Evolutionary conservation across 2,329 filamentous ascomycete genomes (phyloP).

Genomic region (Fusarium siculi): DNA sequence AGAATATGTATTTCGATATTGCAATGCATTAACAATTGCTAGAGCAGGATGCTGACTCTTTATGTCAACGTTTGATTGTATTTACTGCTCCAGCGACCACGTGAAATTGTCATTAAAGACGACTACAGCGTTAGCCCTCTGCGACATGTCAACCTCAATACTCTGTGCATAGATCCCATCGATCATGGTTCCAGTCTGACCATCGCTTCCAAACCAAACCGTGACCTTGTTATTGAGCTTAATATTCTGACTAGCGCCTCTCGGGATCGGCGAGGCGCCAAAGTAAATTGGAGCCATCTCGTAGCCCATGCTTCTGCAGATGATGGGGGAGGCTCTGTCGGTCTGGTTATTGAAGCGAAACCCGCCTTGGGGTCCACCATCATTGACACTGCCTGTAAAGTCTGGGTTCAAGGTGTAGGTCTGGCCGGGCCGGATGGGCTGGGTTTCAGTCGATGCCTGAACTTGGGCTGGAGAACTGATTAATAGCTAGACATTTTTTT

Average conservation of each 20-base stretch:
- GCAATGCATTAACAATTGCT: not conserved
- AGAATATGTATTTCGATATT: accelerated
- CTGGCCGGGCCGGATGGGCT: accelerated
- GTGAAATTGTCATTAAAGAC: accelerated
- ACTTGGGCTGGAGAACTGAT: no score
- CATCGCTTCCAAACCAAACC: accelerated
- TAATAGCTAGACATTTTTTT: no score
- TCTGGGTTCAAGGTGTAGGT: not conserved
- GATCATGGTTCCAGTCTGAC: accelerated
- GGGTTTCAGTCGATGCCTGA: no score
- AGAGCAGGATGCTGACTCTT: not conserved
- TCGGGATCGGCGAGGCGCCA: accelerated
- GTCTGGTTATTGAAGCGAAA: not conserved
- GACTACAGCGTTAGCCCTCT: accelerated
- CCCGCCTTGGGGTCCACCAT: not conserved
- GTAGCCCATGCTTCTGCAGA: accelerated
- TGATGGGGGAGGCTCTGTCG: accelerated
- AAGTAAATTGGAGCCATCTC: accelerated
- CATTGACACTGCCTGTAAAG: accelerated
- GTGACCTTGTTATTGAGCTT: accelerated
- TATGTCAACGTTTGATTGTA: not conserved
- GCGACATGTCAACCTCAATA: not conserved
- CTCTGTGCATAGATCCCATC: accelerated
- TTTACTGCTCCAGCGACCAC: not conserved
- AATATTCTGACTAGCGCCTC: accelerated